A percentile compares a stretch with the other conserved stretches of the same genome.
These are phyloP conservation scores for Penicillium griseofulvum DNA, from an alignment of 2,329 filamentous ascomycete species.

Conservation along the genomic window DNA sequence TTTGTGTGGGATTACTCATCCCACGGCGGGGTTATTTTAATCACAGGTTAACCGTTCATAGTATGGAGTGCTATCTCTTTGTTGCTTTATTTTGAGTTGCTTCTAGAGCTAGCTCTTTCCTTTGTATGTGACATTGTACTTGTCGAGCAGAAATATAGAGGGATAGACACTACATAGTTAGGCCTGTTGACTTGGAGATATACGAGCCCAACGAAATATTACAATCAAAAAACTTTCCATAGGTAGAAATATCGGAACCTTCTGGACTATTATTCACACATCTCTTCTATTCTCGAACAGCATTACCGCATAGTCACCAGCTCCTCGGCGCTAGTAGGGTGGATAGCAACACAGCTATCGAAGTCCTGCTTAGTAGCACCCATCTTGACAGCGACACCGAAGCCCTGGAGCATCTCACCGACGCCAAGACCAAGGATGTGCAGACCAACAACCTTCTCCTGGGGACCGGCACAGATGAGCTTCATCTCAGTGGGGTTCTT, in stretches of 20 bases:
- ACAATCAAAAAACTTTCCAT: neutral
- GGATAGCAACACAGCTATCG: slow-evolving; percentile 72
- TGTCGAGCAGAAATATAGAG: too few relatives aligned
- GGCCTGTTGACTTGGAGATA: too few relatives aligned
- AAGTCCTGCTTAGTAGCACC: slow-evolving; percentile 75
- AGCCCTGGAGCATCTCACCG: slow-evolving; percentile 70
- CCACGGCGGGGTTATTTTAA: neutral
- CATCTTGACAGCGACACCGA: slow-evolving; percentile 77
- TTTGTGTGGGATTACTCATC: slow-evolving; percentile 3
- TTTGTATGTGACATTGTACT: too few relatives aligned
- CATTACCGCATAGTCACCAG: slow-evolving; percentile 54
- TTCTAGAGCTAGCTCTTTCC: neutral
- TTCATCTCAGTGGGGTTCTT: slow-evolving; percentile 53
- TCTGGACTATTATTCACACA: slow-evolving; percentile 3
- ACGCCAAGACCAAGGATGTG: slow-evolving; percentile 50
- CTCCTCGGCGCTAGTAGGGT: slow-evolving; percentile 74
- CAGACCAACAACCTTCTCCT: slow-evolving; percentile 52
- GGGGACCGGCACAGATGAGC: slow-evolving; percentile 47
- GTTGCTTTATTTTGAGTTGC: neutral
- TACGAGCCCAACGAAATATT: neutral
- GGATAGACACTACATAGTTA: neutral
- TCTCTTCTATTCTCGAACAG: neutral
- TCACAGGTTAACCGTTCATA: neutral
- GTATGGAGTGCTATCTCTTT: neutral
- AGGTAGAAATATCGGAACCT: neutral